These are phyloP conservation scores for Penicillium odoratum DNA, from an alignment of 495 filamentous ascomycete genomes.

Conservation along the genomic window DNA sequence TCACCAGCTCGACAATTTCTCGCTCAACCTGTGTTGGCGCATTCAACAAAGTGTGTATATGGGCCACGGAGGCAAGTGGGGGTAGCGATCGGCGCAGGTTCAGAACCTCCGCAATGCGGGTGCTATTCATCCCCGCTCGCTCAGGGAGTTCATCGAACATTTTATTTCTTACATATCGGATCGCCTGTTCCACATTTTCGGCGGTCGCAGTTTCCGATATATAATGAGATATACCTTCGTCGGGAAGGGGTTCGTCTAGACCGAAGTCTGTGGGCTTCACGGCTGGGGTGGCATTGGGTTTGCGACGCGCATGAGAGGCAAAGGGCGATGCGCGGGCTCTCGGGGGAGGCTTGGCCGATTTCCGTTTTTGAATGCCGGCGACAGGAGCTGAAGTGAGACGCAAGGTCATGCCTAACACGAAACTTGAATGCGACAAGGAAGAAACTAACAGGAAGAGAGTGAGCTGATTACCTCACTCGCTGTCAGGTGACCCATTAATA, in stretches of 20 bases:
- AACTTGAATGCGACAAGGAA: not conserved
- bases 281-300: constrained; percentile 43
- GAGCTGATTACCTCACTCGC: constrained; percentile 15
- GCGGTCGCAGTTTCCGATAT: constrained; percentile 51
- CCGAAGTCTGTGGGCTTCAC: constrained; percentile 43
- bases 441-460: not conserved
- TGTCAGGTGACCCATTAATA: constrained; percentile 13
- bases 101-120: constrained; percentile 67
- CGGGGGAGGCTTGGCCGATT: constrained; percentile 14
- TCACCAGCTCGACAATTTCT: constrained; percentile 66
- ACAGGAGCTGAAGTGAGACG: constrained; percentile 48
- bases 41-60: constrained; percentile 66
- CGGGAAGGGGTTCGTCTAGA: constrained; percentile 45
- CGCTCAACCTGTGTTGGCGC: constrained; percentile 71
- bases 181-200: constrained; percentile 63
- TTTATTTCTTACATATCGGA: constrained; percentile 57
- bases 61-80: constrained; percentile 66
- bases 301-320: constrained; percentile 56
- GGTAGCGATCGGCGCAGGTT: constrained; percentile 67
- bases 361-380: constrained; percentile 45
- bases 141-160: constrained; percentile 73
- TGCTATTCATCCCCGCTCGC: constrained; percentile 71
- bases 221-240: constrained; percentile 37
- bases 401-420: constrained; percentile 39
- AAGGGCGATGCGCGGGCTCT: constrained; percentile 47